A percentile compares a stretch with the other conserved stretches of the same genome.
phyloP scores from a whole-genome alignment of 257 asterid species.

The Paulownia fortunei region DNA sequence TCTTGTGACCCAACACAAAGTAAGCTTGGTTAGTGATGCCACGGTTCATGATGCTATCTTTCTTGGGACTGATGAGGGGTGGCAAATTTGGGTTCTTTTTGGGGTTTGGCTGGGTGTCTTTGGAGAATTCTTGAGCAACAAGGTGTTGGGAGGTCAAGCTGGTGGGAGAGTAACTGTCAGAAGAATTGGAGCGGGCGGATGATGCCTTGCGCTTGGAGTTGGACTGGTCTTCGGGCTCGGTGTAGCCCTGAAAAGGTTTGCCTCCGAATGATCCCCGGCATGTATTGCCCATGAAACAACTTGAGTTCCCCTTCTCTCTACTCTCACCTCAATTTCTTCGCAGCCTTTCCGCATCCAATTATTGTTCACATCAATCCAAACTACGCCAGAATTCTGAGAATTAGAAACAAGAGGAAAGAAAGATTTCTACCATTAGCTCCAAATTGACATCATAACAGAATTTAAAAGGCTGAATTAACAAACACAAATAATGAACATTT shows the following conservation, averaged over 20 bases:
- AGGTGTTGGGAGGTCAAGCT: constrained; percentile 45
- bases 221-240: constrained; percentile 63
- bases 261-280: constrained; percentile 92
- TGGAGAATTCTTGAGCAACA: constrained; percentile 53
- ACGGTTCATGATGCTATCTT: constrained; percentile 70
- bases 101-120: constrained; percentile 39
- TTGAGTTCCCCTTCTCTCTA: constrained; percentile 30
- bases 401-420: neutral
- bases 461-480: neutral
- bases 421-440: constrained; percentile 20
- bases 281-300: constrained; percentile 96
- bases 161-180: constrained; percentile 49
- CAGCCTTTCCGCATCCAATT: constrained; percentile 37
- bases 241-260: constrained; percentile 64
- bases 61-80: constrained; percentile 46
- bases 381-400: constrained; percentile 29
- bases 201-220: constrained; percentile 48
- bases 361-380: constrained; percentile 29
- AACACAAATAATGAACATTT: neutral
- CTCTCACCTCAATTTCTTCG: constrained; percentile 29
- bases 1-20: constrained; percentile 76
- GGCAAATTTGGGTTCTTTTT: constrained; percentile 42
- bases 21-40: constrained; percentile 57
- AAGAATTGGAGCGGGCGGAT: constrained; percentile 48
- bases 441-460: neutral